Evolutionary conservation across 176 grass and related monocot genomes (phyloP), one percentile per base, ranked within the genome.

Genomic region (Pontederia crassipes): DNA sequence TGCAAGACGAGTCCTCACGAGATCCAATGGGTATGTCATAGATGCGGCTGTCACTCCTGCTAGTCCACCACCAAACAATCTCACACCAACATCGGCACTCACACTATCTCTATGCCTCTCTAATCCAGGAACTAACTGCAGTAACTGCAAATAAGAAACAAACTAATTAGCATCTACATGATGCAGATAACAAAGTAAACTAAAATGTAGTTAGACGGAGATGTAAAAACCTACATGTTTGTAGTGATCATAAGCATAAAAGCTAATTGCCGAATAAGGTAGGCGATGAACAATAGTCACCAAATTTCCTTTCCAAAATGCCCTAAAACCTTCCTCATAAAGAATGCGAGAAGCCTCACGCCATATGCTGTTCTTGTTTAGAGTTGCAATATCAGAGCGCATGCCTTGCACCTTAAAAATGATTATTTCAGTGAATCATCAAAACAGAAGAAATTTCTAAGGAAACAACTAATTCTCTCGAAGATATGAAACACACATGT

Each of bases 231-330:
- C 74, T 84, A 96, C 86, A 46, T 55, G 71, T 57, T 98, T 98
- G 75, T 92, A 98, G 55, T 54, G 89, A 67, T 98, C 93, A 10
- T 92, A 98, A 0, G 93, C 71, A 48, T 98, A 98, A 61, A 98
- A 98, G 67, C 79, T 92, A 55, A 98, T 98, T 2, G 93, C 85
- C 29, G 87, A 92, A 76, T 98, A 98, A 72, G 93, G 93, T 69
- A 92, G 72, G 11, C 93, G 79, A 61, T 98, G 93, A 8, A 88
- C 87, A 61, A 98, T 98, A 28, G 93, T 98, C 48, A 98, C 93
- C 56, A 98, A 84, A 67, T 98, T 98, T 24, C 87, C 93, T 82
- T 98, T 98, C 93, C 93, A 92, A 78, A 98, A 92, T 32, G 93
- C 88, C 28, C 75, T 71, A 54, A 88, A 85, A 29, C 93, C 93